Conservation (phyloP, 1,139 yeast species). For the Groenewaldozyma auringiensis region DNA sequence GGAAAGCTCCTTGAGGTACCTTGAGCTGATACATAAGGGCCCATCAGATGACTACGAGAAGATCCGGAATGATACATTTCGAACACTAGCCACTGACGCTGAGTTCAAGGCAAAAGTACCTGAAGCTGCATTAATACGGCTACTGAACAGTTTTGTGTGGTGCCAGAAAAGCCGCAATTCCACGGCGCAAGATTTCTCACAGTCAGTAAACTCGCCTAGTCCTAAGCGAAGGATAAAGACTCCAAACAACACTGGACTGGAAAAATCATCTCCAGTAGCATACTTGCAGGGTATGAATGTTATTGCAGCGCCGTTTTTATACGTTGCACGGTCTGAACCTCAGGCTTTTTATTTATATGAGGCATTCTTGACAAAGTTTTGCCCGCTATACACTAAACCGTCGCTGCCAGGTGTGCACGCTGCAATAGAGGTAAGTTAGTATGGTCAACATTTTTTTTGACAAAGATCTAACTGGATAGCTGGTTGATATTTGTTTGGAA, state of each 20-base stretch:
- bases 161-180: conserved; percentile 14
- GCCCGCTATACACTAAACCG: conserved; percentile 74
- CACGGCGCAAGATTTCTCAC: conserved; percentile 10
- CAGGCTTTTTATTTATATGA: conserved; percentile 73
- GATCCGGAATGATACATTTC: conserved; percentile 77
- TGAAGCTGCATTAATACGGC: conserved; percentile 60
- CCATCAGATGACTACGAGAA: conserved; percentile 55
- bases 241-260: conserved; percentile 1
- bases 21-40: conserved; percentile 49
- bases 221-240: not conserved
- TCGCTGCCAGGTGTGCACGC: conserved; percentile 78
- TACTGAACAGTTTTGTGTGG: conserved; percentile 71
- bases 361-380: conserved; percentile 47
- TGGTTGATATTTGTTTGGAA: conserved; percentile 61
- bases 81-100: conserved; percentile 74
- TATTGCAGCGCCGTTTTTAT: conserved; percentile 75
- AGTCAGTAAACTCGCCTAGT: not conserved
- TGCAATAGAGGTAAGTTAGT: conserved; percentile 38
- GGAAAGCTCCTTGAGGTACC: conserved; percentile 46
- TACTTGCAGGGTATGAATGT: conserved; percentile 94
- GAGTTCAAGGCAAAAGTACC: conserved; percentile 58
- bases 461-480: conserved; percentile 8
- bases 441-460: not conserved
- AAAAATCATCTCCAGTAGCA: conserved; percentile 10
- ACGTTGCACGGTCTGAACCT: conserved; percentile 71